Base-by-base conservation (phyloP, 2,329 filamentous ascomycete genomes). In the Ambrosiella beaveri region DNA sequence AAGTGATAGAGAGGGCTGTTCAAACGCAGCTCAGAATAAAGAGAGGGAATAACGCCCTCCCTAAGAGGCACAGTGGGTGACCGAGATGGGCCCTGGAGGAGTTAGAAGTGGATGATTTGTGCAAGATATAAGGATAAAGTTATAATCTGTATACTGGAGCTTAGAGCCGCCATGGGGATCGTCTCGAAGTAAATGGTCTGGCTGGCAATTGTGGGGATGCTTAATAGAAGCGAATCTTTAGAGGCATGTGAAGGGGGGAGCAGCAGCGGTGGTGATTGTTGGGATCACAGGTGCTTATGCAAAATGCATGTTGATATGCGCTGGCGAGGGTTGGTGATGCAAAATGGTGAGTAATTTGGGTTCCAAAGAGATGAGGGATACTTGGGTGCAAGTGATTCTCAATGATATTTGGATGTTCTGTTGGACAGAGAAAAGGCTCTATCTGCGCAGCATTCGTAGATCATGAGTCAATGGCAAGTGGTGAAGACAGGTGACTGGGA, bases 61-160 rank as follows among this genome's bases (percentile, higher is more conserved):
- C 47, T 51, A 5, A 36, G 47, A 27, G 17, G 9, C n/a, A 19
- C 47, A 51, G 27, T 19, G 19, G 47, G 4, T 27, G 27, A 19
- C 27, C 47, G 19, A 51, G 47, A 51, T 11, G 15, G 47, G 47
- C 47, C 47, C 47, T 5, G 47, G 17, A 15, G 37, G 5, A 27
- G 36, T 45, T 13, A 45, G 27, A 36, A 9, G 37, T 51, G 19
- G 37, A 35, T 35, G 35, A 19, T 57, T 47, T 51, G 17, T 19
- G 35, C n/a, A 51, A 11, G 12, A 36, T 19, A 11, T 35, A 37
- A 56, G 15, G 5, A 9, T 3, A 35, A 38, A 27, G n/a, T 35
- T 15, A 47, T 47, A 41, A 19, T 57, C 5, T 57, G 56, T 39
- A 57, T 44, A 54, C 49, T 37, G 56, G 56, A 54, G 56, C 19